Conservation (phyloP, 2,329 filamentous ascomycete genomes). For the Fusarium tricinctum region DNA sequence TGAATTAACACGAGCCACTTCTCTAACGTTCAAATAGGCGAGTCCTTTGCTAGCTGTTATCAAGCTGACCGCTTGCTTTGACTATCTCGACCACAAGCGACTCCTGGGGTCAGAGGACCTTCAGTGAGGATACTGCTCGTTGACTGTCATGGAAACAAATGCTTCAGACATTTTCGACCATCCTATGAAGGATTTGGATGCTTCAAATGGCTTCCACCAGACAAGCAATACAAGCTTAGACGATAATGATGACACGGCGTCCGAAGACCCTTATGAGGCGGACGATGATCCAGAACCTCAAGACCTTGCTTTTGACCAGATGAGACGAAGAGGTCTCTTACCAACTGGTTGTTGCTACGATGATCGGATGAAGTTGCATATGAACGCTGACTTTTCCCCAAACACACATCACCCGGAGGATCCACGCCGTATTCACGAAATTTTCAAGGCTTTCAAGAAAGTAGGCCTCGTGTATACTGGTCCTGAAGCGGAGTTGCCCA, state of each 20-base stretch:
- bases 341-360: constrained; percentile 90
- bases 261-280: constrained; percentile 54
- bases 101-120: constrained; percentile 41
- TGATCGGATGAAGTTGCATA: constrained; percentile 94
- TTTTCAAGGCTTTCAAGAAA: constrained; percentile 89
- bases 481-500: constrained; percentile 66
- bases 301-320: constrained; percentile 55
- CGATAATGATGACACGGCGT: constrained; percentile 54
- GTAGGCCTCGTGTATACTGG: constrained; percentile 81
- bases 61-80: constrained; percentile 7
- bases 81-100: constrained; percentile 9
- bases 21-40: constrained; percentile 23
- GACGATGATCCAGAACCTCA: constrained; percentile 56
- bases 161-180: constrained; percentile 62
- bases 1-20: background rate
- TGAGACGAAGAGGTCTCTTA: constrained; percentile 64
- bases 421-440: constrained; percentile 90
- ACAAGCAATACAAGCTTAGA: constrained; percentile 35
- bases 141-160: constrained; percentile 27
- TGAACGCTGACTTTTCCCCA: constrained; percentile 81
- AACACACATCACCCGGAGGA: constrained; percentile 94
- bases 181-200: constrained; percentile 59
- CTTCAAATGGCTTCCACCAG: constrained; percentile 46
- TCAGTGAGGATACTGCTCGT: constrained; percentile 26
- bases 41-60: background rate